Conservation (phyloP, 2,329 filamentous ascomycete species). For the Apiospora saccharicola region DNA sequence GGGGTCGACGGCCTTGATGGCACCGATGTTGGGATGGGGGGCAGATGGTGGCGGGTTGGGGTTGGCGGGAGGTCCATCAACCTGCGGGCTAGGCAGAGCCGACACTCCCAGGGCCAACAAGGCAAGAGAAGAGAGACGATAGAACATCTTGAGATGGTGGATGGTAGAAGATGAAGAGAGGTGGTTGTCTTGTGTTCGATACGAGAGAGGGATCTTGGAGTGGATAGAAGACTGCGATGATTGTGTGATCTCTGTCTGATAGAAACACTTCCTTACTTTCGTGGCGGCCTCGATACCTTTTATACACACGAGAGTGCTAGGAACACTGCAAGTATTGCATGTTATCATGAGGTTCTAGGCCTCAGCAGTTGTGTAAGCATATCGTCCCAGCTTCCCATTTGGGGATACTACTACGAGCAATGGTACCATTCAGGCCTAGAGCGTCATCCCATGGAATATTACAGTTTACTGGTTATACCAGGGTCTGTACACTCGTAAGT, state of each 20-base stretch:
- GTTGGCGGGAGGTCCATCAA: not conserved
- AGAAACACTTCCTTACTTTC: not conserved
- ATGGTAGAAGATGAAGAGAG: not conserved
- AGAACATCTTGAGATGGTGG: not conserved
- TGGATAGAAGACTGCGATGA: not conserved
- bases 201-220: too few relatives aligned
- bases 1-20: constrained; percentile 21
- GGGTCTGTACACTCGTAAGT: not conserved
- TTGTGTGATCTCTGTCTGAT: not conserved
- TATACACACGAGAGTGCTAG: not conserved
- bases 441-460: not conserved
- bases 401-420: not conserved
- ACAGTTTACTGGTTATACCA: not conserved
- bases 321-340: not conserved
- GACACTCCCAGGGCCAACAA: not conserved
- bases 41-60: not conserved
- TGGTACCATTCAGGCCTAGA: not conserved
- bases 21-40: constrained; percentile 22
- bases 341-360: not conserved
- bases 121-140: not conserved
- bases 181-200: not conserved
- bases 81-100: not conserved
- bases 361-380: not conserved
- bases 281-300: not conserved
- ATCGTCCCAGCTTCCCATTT: not conserved